A percentile compares a stretch with the other conserved stretches of the same genome.
Conservation (phyloP, 2,329 filamentous ascomycete genomes). For the Dichotomopilus funicola region DNA sequence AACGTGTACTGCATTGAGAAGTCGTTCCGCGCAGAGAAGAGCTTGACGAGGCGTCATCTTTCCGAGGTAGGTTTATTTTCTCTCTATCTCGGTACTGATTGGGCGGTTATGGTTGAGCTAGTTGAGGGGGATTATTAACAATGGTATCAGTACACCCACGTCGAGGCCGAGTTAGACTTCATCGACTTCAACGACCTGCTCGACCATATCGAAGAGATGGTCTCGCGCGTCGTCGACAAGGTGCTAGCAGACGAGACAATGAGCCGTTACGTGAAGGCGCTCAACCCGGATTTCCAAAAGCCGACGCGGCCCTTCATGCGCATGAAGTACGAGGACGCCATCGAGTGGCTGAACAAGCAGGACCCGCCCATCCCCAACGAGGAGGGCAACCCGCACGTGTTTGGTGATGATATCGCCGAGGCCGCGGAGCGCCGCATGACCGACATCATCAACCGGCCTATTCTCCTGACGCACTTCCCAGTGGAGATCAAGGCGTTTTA, state of each 20-base stretch:
- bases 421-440: constrained; percentile 96
- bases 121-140: neutral
- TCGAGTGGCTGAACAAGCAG: constrained; percentile 86
- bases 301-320: constrained; percentile 83
- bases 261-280: constrained; percentile 67
- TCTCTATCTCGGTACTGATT: neutral
- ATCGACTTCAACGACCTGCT: constrained; percentile 89
- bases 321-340: constrained; percentile 92
- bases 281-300: constrained; percentile 84
- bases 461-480: constrained; percentile 96
- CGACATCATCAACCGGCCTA: constrained; percentile 88
- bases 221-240: constrained; percentile 78
- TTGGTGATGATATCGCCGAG: constrained; percentile 97
- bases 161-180: constrained; percentile 94
- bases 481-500: constrained; percentile 98
- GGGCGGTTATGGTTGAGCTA: neutral
- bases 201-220: constrained; percentile 74
- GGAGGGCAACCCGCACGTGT: constrained; percentile 80
- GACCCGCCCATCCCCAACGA: constrained; percentile 78
- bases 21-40: constrained; percentile 97
- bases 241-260: constrained; percentile 67
- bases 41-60: constrained; percentile 84
- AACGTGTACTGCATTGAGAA: constrained; percentile 98
- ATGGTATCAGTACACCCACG: constrained; percentile 69
- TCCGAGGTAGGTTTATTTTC: constrained; percentile 48